These are phyloP conservation scores for Myxozyma neotropica DNA, from an alignment of 805 yeast genomes.

Conservation along the genomic window DNA sequence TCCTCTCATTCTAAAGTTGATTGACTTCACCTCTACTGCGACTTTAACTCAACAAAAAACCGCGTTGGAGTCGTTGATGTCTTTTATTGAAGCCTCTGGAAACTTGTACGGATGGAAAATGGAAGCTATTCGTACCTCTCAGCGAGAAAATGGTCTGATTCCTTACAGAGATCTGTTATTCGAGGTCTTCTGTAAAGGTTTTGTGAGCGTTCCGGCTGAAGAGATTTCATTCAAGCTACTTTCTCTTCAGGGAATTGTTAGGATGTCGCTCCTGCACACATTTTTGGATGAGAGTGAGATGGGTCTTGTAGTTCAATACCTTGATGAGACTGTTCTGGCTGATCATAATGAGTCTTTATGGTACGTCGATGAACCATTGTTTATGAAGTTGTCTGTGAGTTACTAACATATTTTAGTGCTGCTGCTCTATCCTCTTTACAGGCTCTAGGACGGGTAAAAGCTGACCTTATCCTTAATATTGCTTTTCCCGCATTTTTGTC, in stretches of 20 bases:
- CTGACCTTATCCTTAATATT: constrained; percentile 51
- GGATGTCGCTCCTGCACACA: constrained; percentile 53
- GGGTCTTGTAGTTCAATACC: constrained; percentile 62
- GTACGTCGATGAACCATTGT: constrained; percentile 43
- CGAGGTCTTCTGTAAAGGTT: constrained; percentile 65
- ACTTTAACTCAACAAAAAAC: constrained; percentile 57
- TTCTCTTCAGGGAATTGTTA: constrained; percentile 65
- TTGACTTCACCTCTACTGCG: constrained; percentile 39
- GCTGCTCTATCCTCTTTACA: constrained; percentile 54
- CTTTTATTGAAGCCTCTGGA: constrained; percentile 55
- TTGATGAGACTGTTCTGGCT: constrained; percentile 60
- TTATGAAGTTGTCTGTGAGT: background rate
- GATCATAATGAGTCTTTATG: constrained; percentile 57
- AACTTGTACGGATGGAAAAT: constrained; percentile 47
- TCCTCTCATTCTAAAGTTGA: constrained; percentile 47
- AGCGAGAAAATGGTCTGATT: constrained; percentile 46
- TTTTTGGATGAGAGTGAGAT: constrained; percentile 60
- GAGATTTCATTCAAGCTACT: constrained; percentile 72
- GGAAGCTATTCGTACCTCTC: constrained; percentile 5
- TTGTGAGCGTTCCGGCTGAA: constrained; percentile 64
- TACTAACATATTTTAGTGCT: constrained; percentile 5
- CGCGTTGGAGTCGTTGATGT: constrained; percentile 61
- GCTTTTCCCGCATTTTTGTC: constrained; percentile 57
- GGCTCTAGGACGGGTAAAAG: constrained; percentile 47
- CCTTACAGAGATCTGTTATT: constrained; percentile 67